Conservation (phyloP, 1,284 basidiomycete genomes). For the Phylloporus sp. region DNA sequence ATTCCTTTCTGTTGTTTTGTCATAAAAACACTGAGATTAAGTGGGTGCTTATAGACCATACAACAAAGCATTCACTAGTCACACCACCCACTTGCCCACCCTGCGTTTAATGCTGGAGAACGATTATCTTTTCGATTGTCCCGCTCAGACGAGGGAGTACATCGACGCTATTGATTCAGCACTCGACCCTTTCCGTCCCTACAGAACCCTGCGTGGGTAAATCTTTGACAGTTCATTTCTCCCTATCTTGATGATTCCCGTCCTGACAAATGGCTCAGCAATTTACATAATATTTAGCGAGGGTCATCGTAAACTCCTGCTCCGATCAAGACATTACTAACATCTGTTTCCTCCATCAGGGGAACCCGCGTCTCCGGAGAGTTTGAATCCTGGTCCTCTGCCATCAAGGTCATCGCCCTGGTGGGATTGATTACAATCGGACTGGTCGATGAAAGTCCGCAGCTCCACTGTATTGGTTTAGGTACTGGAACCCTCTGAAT, state of each 20-base stretch:
- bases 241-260: not conserved
- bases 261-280: slow-evolving; percentile 3
- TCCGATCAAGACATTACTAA: not conserved
- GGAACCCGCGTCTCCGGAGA: slow-evolving; percentile 36
- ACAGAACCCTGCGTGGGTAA: slow-evolving; percentile 16
- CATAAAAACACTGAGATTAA: too few relatives aligned
- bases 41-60: too few relatives aligned
- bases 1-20: slow-evolving; percentile 32
- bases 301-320: slow-evolving; percentile 1
- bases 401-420: slow-evolving; percentile 43
- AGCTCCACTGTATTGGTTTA: slow-evolving; percentile 29
- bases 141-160: slow-evolving; percentile 1
- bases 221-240: not conserved
- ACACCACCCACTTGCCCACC: too few relatives aligned
- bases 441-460: slow-evolving; percentile 30
- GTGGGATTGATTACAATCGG: slow-evolving; percentile 40
- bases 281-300: slow-evolving; percentile 20
- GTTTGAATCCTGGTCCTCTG: slow-evolving; percentile 40
- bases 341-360: slow-evolving; percentile 36
- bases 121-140: too few relatives aligned
- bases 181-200: slow-evolving; percentile 16
- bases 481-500: slow-evolving; percentile 26
- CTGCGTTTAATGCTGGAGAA: too few relatives aligned
- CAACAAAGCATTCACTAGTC: too few relatives aligned
- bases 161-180: slow-evolving; percentile 10